Percentiles rank a stretch among this genome's conserved stretches.
Evolutionary conservation across 345 rosid genomes (phyloP).

Genomic region (Salix suchowensis): DNA sequence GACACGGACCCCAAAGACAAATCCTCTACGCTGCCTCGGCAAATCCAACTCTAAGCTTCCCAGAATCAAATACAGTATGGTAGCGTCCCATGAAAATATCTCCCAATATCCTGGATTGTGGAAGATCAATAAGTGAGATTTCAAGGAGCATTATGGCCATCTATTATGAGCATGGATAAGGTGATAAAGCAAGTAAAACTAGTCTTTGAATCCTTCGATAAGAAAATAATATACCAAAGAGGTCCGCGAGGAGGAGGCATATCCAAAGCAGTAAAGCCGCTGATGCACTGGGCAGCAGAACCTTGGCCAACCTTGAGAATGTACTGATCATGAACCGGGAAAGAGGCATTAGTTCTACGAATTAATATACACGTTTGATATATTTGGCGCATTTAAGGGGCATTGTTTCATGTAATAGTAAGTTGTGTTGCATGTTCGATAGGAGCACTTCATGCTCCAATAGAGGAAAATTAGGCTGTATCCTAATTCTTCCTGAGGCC

Average conservation of each 20-base stretch:
- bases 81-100: constrained; percentile 32
- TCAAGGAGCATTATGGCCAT: background rate
- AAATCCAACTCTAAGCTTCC: constrained; percentile 24
- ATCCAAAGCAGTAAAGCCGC: constrained; percentile 32
- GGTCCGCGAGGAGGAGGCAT: constrained; percentile 32
- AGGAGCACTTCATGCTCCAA: background rate
- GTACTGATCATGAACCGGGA: constrained; percentile 17
- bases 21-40: constrained; percentile 23
- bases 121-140: background rate
- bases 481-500: background rate
- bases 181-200: background rate
- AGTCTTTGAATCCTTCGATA: background rate
- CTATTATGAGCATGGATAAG: background rate
- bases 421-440: background rate
- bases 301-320: constrained; percentile 28
- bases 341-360: background rate
- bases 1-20: background rate
- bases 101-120: constrained; percentile 29
- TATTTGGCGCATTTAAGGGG: background rate
- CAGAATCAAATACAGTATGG: constrained; percentile 32
- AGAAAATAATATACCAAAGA: constrained; percentile 17
- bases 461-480: background rate
- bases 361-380: background rate
- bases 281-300: constrained; percentile 22
- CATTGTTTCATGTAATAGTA: background rate